Base-by-base conservation (phyloP, 2,329 filamentous ascomycete species). In the Cercospora citrullina region DNA sequence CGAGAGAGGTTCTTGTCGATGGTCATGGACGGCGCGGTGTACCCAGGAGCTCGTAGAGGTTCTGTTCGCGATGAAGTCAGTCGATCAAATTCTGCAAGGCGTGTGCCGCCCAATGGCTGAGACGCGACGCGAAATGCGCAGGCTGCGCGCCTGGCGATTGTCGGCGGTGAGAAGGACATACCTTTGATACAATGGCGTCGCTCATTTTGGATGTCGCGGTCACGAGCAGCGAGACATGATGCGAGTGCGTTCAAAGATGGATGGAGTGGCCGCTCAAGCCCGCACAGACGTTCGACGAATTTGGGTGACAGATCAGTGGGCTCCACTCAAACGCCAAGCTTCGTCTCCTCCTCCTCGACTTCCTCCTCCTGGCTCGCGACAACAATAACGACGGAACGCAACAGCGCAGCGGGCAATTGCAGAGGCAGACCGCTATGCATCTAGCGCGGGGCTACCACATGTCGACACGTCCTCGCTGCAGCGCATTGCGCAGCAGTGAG, bases 11-110 rank as follows among this genome's bases (percentile, higher is more conserved):
- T 42, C 57, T 18, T n/a, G 36, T 68, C 31, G 60, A 58, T 64
- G 64, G 61, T 45, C 61, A 63, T 64, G 60, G 65, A 31, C 62
- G 53, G 58, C 55, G 68, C 21, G 55, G 63, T 74, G 69, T 96
- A 98, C 95, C 94, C 88, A 99, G 93, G 86, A 96, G 90, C 88
- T 95, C 94, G 88, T 92, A 98, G 80, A 92, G 90, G 88, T 99
- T 99, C 95, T 98, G 78, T 75, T 30, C 30, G 59, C 65, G 63
- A 57, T 64, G 51, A 60, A 65, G 68, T 72, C 60, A 72, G 72
- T 63, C 75, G 18, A 60, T 68, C 70, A 67, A 68, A 71, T 68
- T 69, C 67, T 67, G 55, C 60, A 51, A 55, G 42, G 60, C 65
- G 60, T 26, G 53, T 42, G 48, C 48, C 30, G 31, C 62, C 53